These are phyloP conservation scores for Cubamyces lactineus DNA, from an alignment of 768 basidiomycete genomes.

Conservation along the genomic window DNA sequence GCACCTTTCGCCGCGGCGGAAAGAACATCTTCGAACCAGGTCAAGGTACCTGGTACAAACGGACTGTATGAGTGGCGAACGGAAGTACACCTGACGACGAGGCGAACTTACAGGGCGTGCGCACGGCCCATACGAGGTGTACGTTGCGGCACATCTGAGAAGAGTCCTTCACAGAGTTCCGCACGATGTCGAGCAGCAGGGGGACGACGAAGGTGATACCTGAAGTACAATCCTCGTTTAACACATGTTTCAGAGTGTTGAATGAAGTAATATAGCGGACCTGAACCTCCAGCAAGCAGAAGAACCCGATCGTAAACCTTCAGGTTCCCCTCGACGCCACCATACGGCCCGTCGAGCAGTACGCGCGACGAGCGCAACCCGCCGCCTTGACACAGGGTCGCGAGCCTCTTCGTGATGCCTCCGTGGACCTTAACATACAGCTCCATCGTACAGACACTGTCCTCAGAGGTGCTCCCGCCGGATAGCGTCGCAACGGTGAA, in stretches of 20 bases:
- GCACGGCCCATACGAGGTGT: constrained; percentile 32
- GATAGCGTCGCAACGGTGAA: constrained; percentile 38
- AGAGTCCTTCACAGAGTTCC: constrained; percentile 18
- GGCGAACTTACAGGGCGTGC: constrained; percentile 22
- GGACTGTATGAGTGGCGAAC: neutral
- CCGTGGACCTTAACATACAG: constrained; percentile 35
- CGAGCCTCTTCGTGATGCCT: constrained; percentile 34
- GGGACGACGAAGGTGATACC: constrained; percentile 24
- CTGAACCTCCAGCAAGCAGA: constrained; percentile 39
- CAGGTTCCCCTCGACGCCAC: constrained; percentile 33
- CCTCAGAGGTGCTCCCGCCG: neutral
- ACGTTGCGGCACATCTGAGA: constrained; percentile 24
- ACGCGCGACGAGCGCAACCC: constrained; percentile 28
- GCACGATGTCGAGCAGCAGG: constrained; percentile 33
- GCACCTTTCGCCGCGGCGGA: constrained; percentile 10
- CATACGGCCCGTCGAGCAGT: constrained; percentile 37
- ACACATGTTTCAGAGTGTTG: no score
- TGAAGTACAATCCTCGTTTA: neutral
- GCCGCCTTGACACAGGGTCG: constrained; percentile 5
- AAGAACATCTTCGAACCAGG: constrained; percentile 30
- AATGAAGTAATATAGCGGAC: no score
- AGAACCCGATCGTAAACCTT: constrained; percentile 35
- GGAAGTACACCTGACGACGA: neutral
- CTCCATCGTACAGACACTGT: constrained; percentile 18
- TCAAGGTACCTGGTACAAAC: constrained; percentile 24